Conservation (phyloP, 345 rosid species). For the Eutrema yunnanense region DNA sequence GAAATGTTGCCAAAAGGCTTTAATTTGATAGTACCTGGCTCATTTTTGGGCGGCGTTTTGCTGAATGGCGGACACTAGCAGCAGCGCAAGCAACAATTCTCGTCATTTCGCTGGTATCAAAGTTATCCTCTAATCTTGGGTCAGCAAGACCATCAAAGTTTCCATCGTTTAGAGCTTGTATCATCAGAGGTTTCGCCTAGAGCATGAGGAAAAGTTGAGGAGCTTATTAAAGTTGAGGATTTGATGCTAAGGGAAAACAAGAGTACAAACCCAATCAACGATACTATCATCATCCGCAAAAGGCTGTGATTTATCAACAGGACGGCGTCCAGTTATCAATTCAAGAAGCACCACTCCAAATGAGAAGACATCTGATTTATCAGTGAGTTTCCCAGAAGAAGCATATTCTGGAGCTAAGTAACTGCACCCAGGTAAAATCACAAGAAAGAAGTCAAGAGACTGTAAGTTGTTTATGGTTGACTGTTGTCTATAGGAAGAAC, state of each 20-base stretch:
- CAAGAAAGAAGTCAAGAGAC: neutral
- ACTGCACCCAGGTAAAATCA: constrained; percentile 31
- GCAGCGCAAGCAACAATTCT: constrained; percentile 80
- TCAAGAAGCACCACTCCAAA: constrained; percentile 86
- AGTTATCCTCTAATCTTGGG: constrained; percentile 44
- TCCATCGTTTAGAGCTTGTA: constrained; percentile 45
- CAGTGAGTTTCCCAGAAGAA: constrained; percentile 78
- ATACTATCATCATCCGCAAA: constrained; percentile 73
- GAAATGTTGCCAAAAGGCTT: neutral
- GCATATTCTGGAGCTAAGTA: constrained; percentile 96
- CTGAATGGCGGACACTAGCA: constrained; percentile 72
- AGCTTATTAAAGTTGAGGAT: neutral
- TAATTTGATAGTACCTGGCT: constrained; percentile 55
- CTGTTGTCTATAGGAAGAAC: neutral
- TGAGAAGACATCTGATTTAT: constrained; percentile 83
- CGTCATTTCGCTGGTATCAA: constrained; percentile 45
- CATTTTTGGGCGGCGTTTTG: constrained; percentile 67
- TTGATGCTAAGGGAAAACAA: neutral
- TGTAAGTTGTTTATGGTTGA: neutral
- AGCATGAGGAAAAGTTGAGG: neutral
- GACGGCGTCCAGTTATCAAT: constrained; percentile 74
- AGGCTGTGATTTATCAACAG: constrained; percentile 45
- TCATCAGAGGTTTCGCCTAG: constrained; percentile 75
- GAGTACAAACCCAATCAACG: constrained; percentile 76
- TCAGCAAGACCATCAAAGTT: constrained; percentile 54